Base-by-base conservation (phyloP, 495 filamentous ascomycete species). In the Immersiella caudata region DNA sequence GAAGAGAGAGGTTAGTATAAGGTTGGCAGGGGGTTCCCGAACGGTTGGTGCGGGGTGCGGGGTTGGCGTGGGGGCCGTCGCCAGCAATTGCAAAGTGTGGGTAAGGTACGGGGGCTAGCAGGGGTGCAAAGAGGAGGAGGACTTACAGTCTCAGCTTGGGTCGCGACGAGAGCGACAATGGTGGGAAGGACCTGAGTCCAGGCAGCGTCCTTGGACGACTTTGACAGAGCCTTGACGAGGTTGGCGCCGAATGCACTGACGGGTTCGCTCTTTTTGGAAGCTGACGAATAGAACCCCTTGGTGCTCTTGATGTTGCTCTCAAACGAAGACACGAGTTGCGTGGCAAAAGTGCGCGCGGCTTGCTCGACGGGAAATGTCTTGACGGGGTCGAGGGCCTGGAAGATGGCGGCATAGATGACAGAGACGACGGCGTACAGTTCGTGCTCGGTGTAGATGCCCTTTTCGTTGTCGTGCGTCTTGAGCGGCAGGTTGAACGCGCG, bases 371-470 rank as follows among this genome's bases (percentile, higher is more conserved):
- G 80, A 76, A 86, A 87, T 9, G 80, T 79, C 67, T 83, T 84
- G 56, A 77, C 79, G 0, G 84, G 77, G 54, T 88, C 86, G 0
- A 77, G 64, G 22, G 83, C 79, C 40, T 74, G 78, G 72, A 84
- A 88, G 55, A 87, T 77, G 27, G 72, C 74, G 18, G 75, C 79
- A 72, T 87, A 93, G 64, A 93, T 83, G 27, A 88, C 81, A 0
- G 90, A 83, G 7, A 96, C 79, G n/a, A 89, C 86, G 76, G 86
- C 87, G 77, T 93, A 93, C 66, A 95, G 78, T 77, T 95, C 91
- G 46, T 94, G 86, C 70, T 91, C 90, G 8, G 87, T 91, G 79
- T 93, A 94, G 36, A 92, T 78, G 6, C 90, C 91, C 66, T 84
- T 85, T 12, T 87, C 82, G 71, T 89, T 87, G 27, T 88, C 84